Evolutionary conservation across 2,329 filamentous ascomycete genomes (phyloP).

Genomic region (Ophiostoma novo-ulmi): DNA sequence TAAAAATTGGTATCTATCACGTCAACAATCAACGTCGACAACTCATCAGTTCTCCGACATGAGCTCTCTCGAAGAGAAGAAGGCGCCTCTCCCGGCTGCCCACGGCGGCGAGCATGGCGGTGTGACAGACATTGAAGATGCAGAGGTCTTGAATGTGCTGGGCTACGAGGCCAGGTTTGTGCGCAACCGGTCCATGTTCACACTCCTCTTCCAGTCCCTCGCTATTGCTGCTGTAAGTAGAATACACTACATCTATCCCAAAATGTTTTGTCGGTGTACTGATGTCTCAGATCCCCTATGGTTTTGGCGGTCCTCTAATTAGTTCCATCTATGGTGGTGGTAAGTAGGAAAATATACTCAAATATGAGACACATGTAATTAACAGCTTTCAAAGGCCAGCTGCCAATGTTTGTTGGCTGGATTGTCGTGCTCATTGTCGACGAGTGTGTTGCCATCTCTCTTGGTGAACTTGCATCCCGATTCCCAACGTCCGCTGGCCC

Average conservation of each 20-base stretch:
- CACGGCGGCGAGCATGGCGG: constrained; percentile 1
- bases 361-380: not conserved
- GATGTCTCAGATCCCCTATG: constrained; percentile 23
- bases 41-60: not conserved
- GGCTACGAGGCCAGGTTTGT: constrained; percentile 55
- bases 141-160: constrained; percentile 32
- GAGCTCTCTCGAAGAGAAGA: constrained; percentile 8
- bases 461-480: constrained; percentile 23
- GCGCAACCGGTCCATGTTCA: constrained; percentile 56
- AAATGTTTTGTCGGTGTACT: not conserved
- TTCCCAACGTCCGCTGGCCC: constrained; percentile 38
- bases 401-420: constrained; percentile 48
- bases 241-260: not conserved
- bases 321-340: constrained; percentile 25
- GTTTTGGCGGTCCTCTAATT: constrained; percentile 24
- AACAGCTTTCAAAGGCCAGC: not conserved
- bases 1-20: not conserved
- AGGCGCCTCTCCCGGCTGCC: not conserved
- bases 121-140: not conserved
- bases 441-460: constrained; percentile 43
- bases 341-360: not conserved
- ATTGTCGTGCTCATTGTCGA: constrained; percentile 51
- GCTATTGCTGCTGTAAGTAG: constrained; percentile 23
- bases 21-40: not conserved
- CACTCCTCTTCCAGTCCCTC: constrained; percentile 53